Percentiles rank a stretch among this genome's conserved stretches.
These are phyloP conservation scores for Diatrype stigma DNA, from an alignment of 2,329 filamentous ascomycete species.

Conservation along the genomic window DNA sequence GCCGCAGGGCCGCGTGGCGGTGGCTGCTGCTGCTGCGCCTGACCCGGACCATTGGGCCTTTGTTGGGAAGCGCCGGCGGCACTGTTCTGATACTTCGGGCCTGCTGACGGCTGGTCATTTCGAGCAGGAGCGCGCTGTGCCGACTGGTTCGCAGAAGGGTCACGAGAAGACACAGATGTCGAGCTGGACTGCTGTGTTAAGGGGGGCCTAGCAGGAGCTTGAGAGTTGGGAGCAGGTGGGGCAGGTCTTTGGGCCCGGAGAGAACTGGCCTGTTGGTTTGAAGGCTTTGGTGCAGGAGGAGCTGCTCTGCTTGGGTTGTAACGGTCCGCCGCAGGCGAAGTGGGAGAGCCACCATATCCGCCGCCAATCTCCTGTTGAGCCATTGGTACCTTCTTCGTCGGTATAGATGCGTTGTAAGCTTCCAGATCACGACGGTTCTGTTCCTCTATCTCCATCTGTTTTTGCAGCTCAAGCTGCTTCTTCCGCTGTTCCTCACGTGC, in stretches of 20 bases:
- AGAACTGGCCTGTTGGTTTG: conserved; percentile 50
- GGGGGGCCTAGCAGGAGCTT: conserved; percentile 40
- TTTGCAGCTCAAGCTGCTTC: conserved; percentile 58
- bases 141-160: conserved; percentile 31
- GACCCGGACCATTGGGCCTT: conserved; percentile 37
- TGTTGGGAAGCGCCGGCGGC: conserved; percentile 47
- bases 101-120: conserved; percentile 43
- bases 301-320: conserved; percentile 85
- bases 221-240: conserved; percentile 59
- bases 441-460: conserved; percentile 57
- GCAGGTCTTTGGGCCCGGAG: conserved; percentile 75
- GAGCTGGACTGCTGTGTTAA: conserved; percentile 48
- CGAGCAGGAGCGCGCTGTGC: conserved; percentile 39
- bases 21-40: conserved; percentile 37
- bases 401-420: conserved; percentile 84
- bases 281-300: conserved; percentile 68
- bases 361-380: conserved; percentile 86
- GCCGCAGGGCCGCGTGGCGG: conserved; percentile 54
- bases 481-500: conserved; percentile 56
- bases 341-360: conserved; percentile 44
- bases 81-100: conserved; percentile 56
- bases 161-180: conserved; percentile 37
- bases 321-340: conserved; percentile 46
- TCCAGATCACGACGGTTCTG: conserved; percentile 72
- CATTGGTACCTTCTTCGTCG: conserved; percentile 72